phyloP scores from a whole-genome alignment of 2,329 filamentous ascomycete genomes.

The Trichoderma sp. region DNA sequence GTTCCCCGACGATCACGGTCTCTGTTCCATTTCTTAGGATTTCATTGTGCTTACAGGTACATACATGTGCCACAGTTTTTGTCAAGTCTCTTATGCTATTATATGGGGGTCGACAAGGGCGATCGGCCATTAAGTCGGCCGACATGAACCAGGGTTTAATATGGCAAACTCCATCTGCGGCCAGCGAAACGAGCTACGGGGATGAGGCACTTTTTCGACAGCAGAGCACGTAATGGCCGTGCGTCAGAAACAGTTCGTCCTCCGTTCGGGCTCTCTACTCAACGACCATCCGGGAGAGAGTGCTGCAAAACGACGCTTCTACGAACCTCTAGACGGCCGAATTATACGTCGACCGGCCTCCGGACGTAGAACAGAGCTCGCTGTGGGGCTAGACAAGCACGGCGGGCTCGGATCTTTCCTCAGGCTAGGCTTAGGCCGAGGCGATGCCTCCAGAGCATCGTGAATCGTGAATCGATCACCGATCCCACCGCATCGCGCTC shows the following conservation, averaged over 20 bases:
- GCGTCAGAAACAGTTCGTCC: not conserved
- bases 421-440: not conserved
- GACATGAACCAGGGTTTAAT: not conserved
- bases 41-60: not conserved
- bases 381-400: not conserved
- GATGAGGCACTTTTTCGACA: not conserved
- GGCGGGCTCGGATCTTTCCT: not conserved
- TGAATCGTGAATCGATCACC: conserved; percentile 7
- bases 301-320: not conserved
- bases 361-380: not conserved
- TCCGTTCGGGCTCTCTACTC: not conserved
- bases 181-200: not conserved
- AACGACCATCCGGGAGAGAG: not conserved
- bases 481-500: conserved; percentile 4
- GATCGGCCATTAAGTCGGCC: not conserved
- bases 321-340: not conserved
- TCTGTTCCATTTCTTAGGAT: not conserved
- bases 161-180: not conserved
- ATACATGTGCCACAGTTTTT: not conserved
- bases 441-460: not conserved
- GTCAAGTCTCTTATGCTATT: not conserved
- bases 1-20: not conserved
- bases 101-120: not conserved
- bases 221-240: not conserved
- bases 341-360: not conserved